Evolutionary conservation across 2,329 filamentous ascomycete genomes (phyloP).

Genomic region (Colletotrichum melonis): DNA sequence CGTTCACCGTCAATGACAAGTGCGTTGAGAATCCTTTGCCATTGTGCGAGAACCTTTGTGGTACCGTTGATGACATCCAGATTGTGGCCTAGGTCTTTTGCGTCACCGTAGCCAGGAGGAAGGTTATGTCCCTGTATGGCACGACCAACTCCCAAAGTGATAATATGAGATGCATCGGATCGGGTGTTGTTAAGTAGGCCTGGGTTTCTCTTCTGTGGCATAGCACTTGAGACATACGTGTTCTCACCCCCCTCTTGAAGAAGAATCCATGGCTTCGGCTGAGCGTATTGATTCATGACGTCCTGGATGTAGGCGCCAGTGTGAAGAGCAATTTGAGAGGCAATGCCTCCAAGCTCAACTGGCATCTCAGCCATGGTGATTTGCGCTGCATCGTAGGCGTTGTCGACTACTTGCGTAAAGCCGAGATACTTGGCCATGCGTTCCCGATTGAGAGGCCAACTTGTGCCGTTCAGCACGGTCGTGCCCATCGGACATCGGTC

Average conservation of each 20-base stretch:
- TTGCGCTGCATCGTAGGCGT: conserved; percentile 30
- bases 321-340: conserved; percentile 20
- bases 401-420: conserved; percentile 23
- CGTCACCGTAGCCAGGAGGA: conserved; percentile 25
- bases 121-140: conserved; percentile 30
- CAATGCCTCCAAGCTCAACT: conserved; percentile 20
- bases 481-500: conserved; percentile 29
- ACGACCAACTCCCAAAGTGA: conserved; percentile 13
- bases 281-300: conserved; percentile 25
- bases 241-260: conserved; percentile 25
- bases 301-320: conserved; percentile 28
- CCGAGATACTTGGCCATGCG: conserved; percentile 31
- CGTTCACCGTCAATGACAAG: conserved; percentile 15
- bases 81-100: conserved; percentile 19
- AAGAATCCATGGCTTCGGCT: conserved; percentile 29
- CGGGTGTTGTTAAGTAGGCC: conserved; percentile 7
- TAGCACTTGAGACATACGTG: conserved; percentile 29
- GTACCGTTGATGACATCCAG: conserved; percentile 18
- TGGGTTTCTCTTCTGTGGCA: conserved; percentile 30
- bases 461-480: conserved; percentile 29
- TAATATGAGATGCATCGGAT: conserved; percentile 19
- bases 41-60: not conserved
- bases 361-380: conserved; percentile 24
- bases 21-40: conserved; percentile 19
- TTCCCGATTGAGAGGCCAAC: conserved; percentile 30